Evolutionary conservation across 176 grass and related monocot species (phyloP), one percentile per base, ranked within the genome.

Genomic region (Triticum monococcum): DNA sequence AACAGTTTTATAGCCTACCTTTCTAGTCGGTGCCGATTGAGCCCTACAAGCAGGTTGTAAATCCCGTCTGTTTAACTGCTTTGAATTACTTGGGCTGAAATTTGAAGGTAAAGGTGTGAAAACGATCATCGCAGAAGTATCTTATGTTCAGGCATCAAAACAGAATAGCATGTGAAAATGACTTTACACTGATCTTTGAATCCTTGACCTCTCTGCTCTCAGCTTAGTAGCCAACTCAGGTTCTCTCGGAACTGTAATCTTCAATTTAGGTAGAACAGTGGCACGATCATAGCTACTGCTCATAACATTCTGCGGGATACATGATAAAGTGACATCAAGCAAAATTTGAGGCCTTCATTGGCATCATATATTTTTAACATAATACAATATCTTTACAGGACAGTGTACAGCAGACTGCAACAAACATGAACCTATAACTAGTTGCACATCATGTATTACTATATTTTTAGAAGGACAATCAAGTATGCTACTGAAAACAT

Each of bases 231-330:
- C 92, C 54, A 97, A 82, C 64, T 91, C 72, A 84, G 95, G 95
- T 85, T 89, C 90, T 91, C 80, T 94, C 25, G 95, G 95, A 54
- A 97, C 79, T 9, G 95, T 97, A 50, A 94, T 41, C 85, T 90
- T 97, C 36, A 81, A 66, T 85, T 85, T 97, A 67, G 80, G 18
- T 22, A 57, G 41, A 56, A 33, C 86, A 71, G 38, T 43, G 4
- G 77, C 78, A 78, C 7, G 64, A 88, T 86, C 61, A 82, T 54
- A 72, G 75, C 35, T 68, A 60, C 16, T 36, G 57, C 33, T 85
- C 61, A 63, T 33, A 50, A 24, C 45, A 66, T 84, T 84, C 92
- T 93, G 86, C 24, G 31, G 69, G 45, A 56, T 69, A 24, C 24
- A 91, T 18, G 60, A 76, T 36, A 88, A 79, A 80, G 18, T 32